Conservation (phyloP, 1,284 basidiomycete genomes). For the Heterobasidion occidentale region DNA sequence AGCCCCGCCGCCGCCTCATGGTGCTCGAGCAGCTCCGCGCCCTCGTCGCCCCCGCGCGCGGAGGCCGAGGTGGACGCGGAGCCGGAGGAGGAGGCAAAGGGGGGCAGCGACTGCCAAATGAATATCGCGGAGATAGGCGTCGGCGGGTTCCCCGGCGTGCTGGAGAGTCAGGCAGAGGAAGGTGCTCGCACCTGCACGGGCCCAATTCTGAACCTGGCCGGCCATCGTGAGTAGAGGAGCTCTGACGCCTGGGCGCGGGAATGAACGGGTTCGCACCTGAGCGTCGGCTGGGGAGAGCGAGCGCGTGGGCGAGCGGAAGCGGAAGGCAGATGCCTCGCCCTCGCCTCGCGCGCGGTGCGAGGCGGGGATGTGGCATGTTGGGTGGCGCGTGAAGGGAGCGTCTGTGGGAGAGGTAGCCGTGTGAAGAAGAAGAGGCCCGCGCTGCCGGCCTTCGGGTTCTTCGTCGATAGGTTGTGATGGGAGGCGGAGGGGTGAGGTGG, state of each 20-base stretch:
- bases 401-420: conserved; percentile 59
- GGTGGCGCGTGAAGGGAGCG: conserved; percentile 48
- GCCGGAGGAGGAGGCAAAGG: conserved; percentile 22
- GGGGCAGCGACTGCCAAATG: conserved; percentile 59
- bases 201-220: conserved; percentile 53
- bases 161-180: conserved; percentile 68
- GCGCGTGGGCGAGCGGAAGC: conserved; percentile 21
- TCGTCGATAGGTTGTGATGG: conserved; percentile 74
- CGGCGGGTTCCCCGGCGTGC: conserved; percentile 59
- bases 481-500: conserved; percentile 64
- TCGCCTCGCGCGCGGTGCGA: conserved; percentile 31
- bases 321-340: conserved; percentile 35
- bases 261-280: conserved; percentile 78
- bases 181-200: conserved; percentile 41
- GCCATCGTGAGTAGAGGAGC: conserved; percentile 13
- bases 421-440: conserved; percentile 39
- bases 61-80: conserved; percentile 1
- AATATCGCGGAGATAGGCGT: conserved; percentile 72
- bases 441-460: conserved; percentile 32
- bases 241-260: conserved; percentile 47
- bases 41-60: conserved; percentile 11
- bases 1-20: conserved; percentile 12
- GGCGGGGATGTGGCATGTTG: conserved; percentile 39
- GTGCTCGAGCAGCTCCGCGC: conserved; percentile 2
- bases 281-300: conserved; percentile 21